Base-by-base conservation (phyloP, 192 early-diverging fungal species). In the Coemansia sp. region DNA sequence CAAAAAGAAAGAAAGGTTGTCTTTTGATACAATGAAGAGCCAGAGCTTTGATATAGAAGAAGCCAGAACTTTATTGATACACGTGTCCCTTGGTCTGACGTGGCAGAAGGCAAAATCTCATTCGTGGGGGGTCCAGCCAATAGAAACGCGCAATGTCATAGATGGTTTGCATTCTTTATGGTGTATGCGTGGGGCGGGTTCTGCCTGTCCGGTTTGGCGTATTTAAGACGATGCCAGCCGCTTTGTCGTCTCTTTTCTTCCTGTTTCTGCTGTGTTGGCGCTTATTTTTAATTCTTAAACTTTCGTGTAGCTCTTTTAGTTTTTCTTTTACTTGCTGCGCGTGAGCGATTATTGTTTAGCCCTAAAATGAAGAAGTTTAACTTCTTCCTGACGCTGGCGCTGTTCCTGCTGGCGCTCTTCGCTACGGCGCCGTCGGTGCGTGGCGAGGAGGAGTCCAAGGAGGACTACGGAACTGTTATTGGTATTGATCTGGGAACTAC, bases 401-500 rank as follows among this genome's bases (percentile, higher is more conserved):
- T 73, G 29, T 62, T 69, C 58, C 41, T 77, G 64, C 68, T 82
- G 68, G 74, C 80, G 37, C 64, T 73, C 50, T 60, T 73, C 63
- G 62, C 70, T 62, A 58, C 70, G 19, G 64, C 66, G 47, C 72
- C 78, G 1, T 60, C 63, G 32, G 80, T 66, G 50, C 70, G 68
- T 58, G 80, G 70, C 32, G 75, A 82, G 50, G 73, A 79, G 45
- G 66, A 69, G 60, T 14, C 64, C 67, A 82, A 82, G 67, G 68
- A 76, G 51, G 68, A 82, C 62, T 72, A 76, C 23, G 79, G 79
- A 41, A 76, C 79, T n/a, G 85, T 92, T 64, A 94, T 93, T 67
- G 92, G 93, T 78, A 94, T 95, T 77, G 94, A 98, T 89, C 85
- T 98, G 73, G 96, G 96, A 72, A 98, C 96, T 54, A 97, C 88